Conservation (phyloP, 139 green algal species). For the Deuterostichococcus epilithicus region DNA sequence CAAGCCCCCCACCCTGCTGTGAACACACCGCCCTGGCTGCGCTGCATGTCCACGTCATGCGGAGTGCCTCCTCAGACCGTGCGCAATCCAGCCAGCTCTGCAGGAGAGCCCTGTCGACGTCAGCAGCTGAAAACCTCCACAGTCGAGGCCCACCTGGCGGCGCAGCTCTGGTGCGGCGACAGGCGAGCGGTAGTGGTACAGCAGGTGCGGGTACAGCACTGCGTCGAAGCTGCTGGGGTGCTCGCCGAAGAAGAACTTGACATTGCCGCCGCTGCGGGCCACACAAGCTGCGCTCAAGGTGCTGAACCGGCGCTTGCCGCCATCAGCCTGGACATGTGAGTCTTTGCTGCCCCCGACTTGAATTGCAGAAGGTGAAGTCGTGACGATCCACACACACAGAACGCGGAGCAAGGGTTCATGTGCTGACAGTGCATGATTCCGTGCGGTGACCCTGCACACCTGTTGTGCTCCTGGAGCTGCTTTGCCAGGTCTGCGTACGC, state of each 20-base stretch:
- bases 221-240: conserved; percentile 60
- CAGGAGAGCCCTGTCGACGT: too few relatives aligned
- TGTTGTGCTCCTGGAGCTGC: conserved; percentile 21
- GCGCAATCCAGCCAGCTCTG: too few relatives aligned
- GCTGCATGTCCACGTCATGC: too few relatives aligned
- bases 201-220: conserved; percentile 54
- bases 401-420: too few relatives aligned
- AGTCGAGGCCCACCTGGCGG: conserved; percentile 10
- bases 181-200: conserved; percentile 45
- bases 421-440: too few relatives aligned
- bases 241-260: conserved; percentile 52
- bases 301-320: too few relatives aligned
- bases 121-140: background rate
- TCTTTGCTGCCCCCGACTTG: too few relatives aligned
- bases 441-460: background rate
- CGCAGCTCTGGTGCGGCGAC: conserved; percentile 51
- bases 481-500: conserved; percentile 42
- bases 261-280: background rate
- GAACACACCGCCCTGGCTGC: background rate
- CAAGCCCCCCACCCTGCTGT: background rate
- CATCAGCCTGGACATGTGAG: too few relatives aligned
- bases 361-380: too few relatives aligned
- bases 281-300: too few relatives aligned
- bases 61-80: too few relatives aligned
- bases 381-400: too few relatives aligned